phyloP scores from a whole-genome alignment of 2,329 filamentous ascomycete genomes.

The Fusarium sp. region DNA sequence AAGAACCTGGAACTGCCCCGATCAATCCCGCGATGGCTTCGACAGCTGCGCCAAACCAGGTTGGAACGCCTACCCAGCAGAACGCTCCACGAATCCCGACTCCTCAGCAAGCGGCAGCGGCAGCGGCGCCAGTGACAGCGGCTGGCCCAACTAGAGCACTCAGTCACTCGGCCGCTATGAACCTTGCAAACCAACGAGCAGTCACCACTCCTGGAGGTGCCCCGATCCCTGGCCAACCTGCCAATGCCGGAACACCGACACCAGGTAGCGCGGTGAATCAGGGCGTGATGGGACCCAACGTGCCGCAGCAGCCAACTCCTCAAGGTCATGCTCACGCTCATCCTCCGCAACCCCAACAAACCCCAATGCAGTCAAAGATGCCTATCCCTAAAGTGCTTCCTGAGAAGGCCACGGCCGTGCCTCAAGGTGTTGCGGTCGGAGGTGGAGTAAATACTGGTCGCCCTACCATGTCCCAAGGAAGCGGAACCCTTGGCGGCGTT shows the following conservation, averaged over 20 bases:
- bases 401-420: slow-evolving; percentile 73
- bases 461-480: slow-evolving; percentile 85
- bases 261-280: slow-evolving; percentile 48
- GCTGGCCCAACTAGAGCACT: slow-evolving; percentile 56
- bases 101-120: slow-evolving; percentile 60
- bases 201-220: slow-evolving; percentile 50
- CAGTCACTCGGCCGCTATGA: slow-evolving; percentile 62
- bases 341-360: slow-evolving; percentile 56
- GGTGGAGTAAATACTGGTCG: slow-evolving; percentile 72
- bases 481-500: slow-evolving; percentile 80
- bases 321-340: slow-evolving; percentile 62
- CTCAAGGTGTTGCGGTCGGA: slow-evolving; percentile 76
- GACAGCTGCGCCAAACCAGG: slow-evolving; percentile 53
- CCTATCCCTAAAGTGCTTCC: slow-evolving; percentile 84
- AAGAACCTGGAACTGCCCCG: slow-evolving; percentile 55
- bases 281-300: slow-evolving; percentile 49
- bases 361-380: slow-evolving; percentile 70
- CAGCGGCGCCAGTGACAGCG: slow-evolving; percentile 53
- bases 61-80: slow-evolving; percentile 63
- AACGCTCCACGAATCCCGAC: slow-evolving; percentile 60
- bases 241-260: slow-evolving; percentile 47
- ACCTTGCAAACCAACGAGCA: slow-evolving; percentile 58
- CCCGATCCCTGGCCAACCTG: slow-evolving; percentile 47
- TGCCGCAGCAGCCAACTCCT: slow-evolving; percentile 46
- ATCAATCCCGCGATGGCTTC: slow-evolving; percentile 59